A percentile compares a stretch with the other conserved stretches of the same genome.
Conservation (phyloP, 2,329 filamentous ascomycete species). For the Didymella keratinophila region DNA sequence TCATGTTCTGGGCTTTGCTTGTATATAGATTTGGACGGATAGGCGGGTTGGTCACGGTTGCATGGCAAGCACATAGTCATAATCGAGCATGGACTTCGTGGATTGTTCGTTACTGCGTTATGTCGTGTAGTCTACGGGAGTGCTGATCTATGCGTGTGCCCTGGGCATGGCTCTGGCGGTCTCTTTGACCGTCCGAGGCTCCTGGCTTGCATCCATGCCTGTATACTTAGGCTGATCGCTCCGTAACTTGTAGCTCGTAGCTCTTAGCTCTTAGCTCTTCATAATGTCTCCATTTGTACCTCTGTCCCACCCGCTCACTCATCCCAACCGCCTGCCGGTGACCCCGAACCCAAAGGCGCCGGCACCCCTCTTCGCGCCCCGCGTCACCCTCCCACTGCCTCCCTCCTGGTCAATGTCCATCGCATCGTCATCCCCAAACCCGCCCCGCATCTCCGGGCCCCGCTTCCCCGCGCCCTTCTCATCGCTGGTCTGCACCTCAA, state of each 20-base stretch:
- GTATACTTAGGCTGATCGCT: neutral
- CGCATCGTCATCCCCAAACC: slow-evolving; percentile 40
- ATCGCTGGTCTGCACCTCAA: slow-evolving; percentile 42
- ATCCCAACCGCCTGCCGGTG: slow-evolving; percentile 38
- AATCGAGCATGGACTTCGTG: slow-evolving; percentile 7
- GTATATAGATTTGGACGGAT: neutral
- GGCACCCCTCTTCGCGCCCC: slow-evolving; percentile 44
- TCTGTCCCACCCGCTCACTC: neutral
- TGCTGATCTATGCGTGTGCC: neutral
- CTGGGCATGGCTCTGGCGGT: neutral
- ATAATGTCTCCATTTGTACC: neutral
- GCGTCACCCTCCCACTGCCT: slow-evolving; percentile 31
- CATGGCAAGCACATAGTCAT: slow-evolving; percentile 6
- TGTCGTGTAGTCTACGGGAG: neutral
- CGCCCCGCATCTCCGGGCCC: slow-evolving; percentile 17
- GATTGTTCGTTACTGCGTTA: neutral
- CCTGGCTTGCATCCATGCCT: neutral
- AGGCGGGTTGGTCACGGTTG: neutral
- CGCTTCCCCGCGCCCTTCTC: slow-evolving; percentile 42
- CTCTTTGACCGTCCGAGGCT: neutral
- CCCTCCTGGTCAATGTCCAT: slow-evolving; percentile 52
- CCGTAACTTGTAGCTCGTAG: neutral
- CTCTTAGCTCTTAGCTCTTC: neutral
- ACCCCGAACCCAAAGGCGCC: slow-evolving; percentile 37
- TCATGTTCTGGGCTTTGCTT: neutral